Percentiles rank a stretch among this genome's conserved stretches.
phyloP scores from a whole-genome alignment of 345 rosid genomes.

The Salix brachista region DNA sequence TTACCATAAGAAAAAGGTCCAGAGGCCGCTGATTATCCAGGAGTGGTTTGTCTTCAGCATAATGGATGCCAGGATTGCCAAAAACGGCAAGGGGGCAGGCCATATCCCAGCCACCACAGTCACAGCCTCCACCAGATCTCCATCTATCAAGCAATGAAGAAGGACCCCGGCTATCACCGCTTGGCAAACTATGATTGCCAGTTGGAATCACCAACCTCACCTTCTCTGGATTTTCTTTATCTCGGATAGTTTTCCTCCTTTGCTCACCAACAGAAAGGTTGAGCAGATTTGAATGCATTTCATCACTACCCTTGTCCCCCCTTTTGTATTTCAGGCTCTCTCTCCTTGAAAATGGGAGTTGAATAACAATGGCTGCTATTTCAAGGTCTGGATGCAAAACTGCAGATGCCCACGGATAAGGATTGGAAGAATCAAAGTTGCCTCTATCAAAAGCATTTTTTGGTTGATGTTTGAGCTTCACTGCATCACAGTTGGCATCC shows the following conservation, averaged over 20 bases:
- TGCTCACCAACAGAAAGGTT: constrained; percentile 40
- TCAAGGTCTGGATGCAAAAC: constrained; percentile 61
- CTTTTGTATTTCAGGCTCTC: constrained; percentile 61
- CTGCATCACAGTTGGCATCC: constrained; percentile 27
- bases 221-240: constrained; percentile 23
- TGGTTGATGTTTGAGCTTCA: constrained; percentile 35
- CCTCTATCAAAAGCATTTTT: constrained; percentile 32
- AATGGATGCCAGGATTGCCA: constrained; percentile 44
- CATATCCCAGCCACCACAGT: constrained; percentile 99
- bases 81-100: constrained; percentile 75
- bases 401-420: constrained; percentile 35
- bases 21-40: constrained; percentile 46
- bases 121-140: constrained; percentile 93
- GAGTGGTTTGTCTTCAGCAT: constrained; percentile 46
- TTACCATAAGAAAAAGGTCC: constrained; percentile 68
- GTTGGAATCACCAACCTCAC: constrained; percentile 70
- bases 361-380: constrained; percentile 64
- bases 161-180: constrained; percentile 52
- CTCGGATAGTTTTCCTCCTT: constrained; percentile 22
- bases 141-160: constrained; percentile 77
- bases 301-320: constrained; percentile 29
- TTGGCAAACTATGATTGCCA: constrained; percentile 79
- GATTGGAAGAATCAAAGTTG: constrained; percentile 34
- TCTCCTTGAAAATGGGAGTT: constrained; percentile 63
- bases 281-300: constrained; percentile 32